These are phyloP conservation scores for Candida neerlandica DNA, from an alignment of 1,139 yeast genomes.

Conservation along the genomic window DNA sequence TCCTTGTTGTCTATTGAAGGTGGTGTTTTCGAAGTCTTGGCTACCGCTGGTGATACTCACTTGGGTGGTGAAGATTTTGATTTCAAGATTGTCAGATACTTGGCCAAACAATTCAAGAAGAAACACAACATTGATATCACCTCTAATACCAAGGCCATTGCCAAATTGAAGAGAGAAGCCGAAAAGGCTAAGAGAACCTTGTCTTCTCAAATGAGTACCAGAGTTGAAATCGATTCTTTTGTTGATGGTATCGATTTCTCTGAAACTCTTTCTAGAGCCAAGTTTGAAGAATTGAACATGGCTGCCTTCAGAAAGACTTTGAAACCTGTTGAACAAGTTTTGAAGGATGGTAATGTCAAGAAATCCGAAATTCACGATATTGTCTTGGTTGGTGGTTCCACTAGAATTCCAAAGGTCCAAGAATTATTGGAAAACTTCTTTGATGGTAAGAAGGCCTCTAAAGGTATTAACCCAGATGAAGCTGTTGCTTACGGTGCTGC, in stretches of 20 bases:
- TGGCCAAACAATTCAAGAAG: conserved; percentile 83
- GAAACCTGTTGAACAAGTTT: conserved; percentile 91
- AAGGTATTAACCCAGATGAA: conserved; percentile 93
- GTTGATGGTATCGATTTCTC: conserved; percentile 95
- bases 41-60: conserved; percentile 58
- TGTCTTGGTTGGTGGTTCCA: conserved; percentile 96
- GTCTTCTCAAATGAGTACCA: conserved; percentile 85
- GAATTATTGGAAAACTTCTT: conserved; percentile 84
- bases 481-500: conserved; percentile 61
- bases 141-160: conserved; percentile 74
- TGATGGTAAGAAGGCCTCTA: conserved; percentile 90
- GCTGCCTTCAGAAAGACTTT: conserved; percentile 87
- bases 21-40: conserved; percentile 55
- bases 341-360: conserved; percentile 84
- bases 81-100: conserved; percentile 83
- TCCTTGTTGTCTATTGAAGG: conserved; percentile 54
- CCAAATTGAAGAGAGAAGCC: conserved; percentile 92
- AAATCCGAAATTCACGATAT: conserved; percentile 86
- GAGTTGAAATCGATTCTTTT: conserved; percentile 93
- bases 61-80: conserved; percentile 93
- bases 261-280: conserved; percentile 91
- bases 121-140: conserved; percentile 80
- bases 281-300: conserved; percentile 89
- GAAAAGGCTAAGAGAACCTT: conserved; percentile 96
- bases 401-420: conserved; percentile 97